Conservation (phyloP, 2,329 filamentous ascomycete species). For the Phyllosticta citribraziliensis region DNA sequence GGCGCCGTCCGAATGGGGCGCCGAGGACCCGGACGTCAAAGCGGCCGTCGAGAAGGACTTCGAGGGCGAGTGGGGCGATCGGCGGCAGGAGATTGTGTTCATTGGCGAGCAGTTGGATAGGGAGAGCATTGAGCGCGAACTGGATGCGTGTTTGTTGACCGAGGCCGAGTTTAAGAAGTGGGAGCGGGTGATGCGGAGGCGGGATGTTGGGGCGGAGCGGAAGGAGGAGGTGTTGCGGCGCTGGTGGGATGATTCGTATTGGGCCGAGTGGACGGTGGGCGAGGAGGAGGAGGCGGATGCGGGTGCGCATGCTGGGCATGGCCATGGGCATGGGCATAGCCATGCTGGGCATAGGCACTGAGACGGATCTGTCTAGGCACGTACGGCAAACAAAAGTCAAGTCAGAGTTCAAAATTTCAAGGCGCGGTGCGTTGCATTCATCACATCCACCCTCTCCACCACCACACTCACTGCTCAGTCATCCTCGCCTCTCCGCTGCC, state of each 20-base stretch:
- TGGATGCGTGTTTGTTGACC: constrained; percentile 55
- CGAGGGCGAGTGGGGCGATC: constrained; percentile 52
- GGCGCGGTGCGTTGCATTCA: too few species aligned
- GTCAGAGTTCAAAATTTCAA: too few species aligned
- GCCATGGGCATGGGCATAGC: neutral
- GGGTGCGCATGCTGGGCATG: neutral
- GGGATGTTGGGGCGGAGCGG: constrained; percentile 19
- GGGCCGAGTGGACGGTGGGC: constrained; percentile 7
- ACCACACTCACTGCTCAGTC: too few species aligned
- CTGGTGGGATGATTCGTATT: constrained; percentile 46
- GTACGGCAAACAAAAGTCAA: too few species aligned
- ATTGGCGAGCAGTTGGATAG: constrained; percentile 57
- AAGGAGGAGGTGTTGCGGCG: constrained; percentile 39
- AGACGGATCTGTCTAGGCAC: too few species aligned
- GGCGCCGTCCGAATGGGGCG: constrained; percentile 40
- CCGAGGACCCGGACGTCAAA: constrained; percentile 38
- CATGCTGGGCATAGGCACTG: constrained; percentile 3
- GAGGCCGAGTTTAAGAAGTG: constrained; percentile 43
- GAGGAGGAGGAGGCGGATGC: neutral
- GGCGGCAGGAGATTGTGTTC: constrained; percentile 63
- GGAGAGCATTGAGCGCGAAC: constrained; percentile 38
- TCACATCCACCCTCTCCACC: too few species aligned
- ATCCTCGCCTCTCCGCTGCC: too few species aligned
- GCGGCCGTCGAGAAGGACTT: constrained; percentile 43
- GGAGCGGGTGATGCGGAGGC: constrained; percentile 29